Percentiles rank a stretch among this genome's conserved stretches.
phyloP scores from a whole-genome alignment of 2,329 filamentous ascomycete genomes.

The Cytospora paraplurivora region DNA sequence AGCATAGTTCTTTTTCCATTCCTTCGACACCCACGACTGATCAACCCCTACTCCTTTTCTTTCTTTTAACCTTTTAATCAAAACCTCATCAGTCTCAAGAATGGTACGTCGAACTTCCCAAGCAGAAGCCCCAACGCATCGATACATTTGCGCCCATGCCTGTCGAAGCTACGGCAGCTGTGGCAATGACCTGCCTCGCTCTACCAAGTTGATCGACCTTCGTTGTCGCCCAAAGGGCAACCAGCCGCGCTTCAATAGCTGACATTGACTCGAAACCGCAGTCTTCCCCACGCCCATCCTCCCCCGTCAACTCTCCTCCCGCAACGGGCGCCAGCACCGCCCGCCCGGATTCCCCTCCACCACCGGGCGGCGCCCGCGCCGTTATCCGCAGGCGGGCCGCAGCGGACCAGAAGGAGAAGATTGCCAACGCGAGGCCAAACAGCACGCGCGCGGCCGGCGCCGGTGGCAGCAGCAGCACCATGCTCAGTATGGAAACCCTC shows the following conservation, averaged over 20 bases:
- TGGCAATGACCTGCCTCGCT: neutral
- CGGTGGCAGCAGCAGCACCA: conserved; percentile 94
- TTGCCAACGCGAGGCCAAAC: conserved; percentile 88
- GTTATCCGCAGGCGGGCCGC: conserved; percentile 94
- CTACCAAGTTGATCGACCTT: neutral
- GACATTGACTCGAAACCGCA: conserved; percentile 37
- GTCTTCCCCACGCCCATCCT: conserved; percentile 63
- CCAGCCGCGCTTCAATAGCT: neutral
- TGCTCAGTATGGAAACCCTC: conserved; percentile 75
- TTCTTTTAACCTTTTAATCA: conserved; percentile 19
- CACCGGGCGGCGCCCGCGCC: conserved; percentile 91
- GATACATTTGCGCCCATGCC: conserved; percentile 13
- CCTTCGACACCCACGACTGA: conserved; percentile 13
- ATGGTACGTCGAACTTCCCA: conserved; percentile 32
- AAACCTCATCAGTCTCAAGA: conserved; percentile 7
- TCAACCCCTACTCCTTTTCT: conserved; percentile 7
- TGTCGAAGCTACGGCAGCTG: neutral
- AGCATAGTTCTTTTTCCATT: conserved; percentile 8
- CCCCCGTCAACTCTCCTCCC: conserved; percentile 56
- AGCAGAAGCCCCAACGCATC: neutral
- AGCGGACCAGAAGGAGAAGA: conserved; percentile 95
- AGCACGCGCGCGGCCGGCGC: conserved; percentile 93
- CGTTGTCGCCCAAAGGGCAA: too few species aligned
- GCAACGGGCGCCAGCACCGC: conserved; percentile 66
- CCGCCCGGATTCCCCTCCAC: conserved; percentile 82